A percentile compares a stretch with the other conserved stretches of the same genome.
These are phyloP conservation scores for Herpetomonas samuelpessoai DNA, from an alignment of 208 protist genomes.

Conservation along the genomic window DNA sequence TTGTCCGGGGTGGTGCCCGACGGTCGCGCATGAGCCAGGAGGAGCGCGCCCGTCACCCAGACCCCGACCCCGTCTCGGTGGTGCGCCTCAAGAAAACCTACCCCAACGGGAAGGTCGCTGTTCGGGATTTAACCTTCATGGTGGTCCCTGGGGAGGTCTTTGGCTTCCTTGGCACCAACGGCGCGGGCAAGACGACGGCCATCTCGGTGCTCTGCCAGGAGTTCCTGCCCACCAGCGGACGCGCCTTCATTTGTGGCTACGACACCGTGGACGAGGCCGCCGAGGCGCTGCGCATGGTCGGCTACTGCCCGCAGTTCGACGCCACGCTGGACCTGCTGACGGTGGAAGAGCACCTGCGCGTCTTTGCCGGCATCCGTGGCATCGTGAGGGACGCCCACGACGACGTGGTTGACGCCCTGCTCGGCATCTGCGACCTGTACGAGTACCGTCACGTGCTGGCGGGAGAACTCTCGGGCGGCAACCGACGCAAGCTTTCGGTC, in stretches of 20 bases:
- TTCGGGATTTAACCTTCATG: slow-evolving; percentile 46
- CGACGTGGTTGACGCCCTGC: slow-evolving; percentile 11
- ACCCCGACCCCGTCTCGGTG: slow-evolving; percentile 28
- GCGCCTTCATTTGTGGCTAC: slow-evolving; percentile 26
- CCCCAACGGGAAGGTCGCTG: slow-evolving; percentile 30
- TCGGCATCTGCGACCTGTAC: slow-evolving; percentile 10
- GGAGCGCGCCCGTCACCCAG: not conserved
- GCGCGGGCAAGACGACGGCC: slow-evolving; percentile 75
- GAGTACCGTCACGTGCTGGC: slow-evolving; percentile 8
- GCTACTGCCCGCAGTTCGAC: slow-evolving; percentile 97
- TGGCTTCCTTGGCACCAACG: slow-evolving; percentile 72
- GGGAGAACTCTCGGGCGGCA: slow-evolving; percentile 27
- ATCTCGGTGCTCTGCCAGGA: slow-evolving; percentile 67
- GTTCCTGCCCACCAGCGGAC: slow-evolving; percentile 40
- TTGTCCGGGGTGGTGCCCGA: slow-evolving; percentile 10
- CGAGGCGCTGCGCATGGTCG: slow-evolving; percentile 49
- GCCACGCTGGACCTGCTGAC: slow-evolving; percentile 91
- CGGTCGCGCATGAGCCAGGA: slow-evolving; percentile 3
- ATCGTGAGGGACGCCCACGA: slow-evolving; percentile 18
- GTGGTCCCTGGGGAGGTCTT: slow-evolving; percentile 58
- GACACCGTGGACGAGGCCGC: slow-evolving; percentile 27
- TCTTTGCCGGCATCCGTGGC: slow-evolving; percentile 70
- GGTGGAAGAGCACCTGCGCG: slow-evolving; percentile 89
- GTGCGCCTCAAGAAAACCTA: slow-evolving; percentile 41
- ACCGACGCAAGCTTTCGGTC: slow-evolving; percentile 46